phyloP scores from a whole-genome alignment of 305 asterid species.

The Withania somnifera region DNA sequence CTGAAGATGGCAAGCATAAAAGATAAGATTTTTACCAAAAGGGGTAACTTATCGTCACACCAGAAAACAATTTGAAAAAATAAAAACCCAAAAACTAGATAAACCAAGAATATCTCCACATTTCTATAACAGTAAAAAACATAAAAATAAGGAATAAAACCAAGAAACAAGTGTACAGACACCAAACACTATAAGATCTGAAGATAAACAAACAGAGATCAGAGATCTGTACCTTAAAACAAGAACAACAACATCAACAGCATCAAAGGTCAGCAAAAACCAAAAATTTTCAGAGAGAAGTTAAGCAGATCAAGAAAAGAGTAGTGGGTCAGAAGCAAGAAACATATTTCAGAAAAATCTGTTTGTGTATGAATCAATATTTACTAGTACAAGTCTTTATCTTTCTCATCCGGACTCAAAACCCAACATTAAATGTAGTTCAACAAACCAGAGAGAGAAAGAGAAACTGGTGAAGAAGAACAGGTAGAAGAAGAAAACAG shows the following conservation, averaged over 20 bases:
- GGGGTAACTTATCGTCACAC: neutral
- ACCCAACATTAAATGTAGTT: constrained; percentile 33
- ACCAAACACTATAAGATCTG: constrained; percentile 3
- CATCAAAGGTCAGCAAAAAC: constrained; percentile 3
- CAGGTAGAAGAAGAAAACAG: neutral
- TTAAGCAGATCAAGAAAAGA: constrained; percentile 21
- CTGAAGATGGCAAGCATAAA: neutral
- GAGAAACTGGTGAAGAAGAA: constrained; percentile 13
- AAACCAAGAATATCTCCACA: neutral
- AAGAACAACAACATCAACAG: neutral
- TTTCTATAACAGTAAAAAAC: neutral
- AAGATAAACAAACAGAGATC: constrained; percentile 16
- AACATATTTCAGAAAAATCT: constrained; percentile 3
- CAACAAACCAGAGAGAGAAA: constrained; percentile 21
- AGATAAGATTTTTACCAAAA: neutral
- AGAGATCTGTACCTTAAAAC: constrained; percentile 26
- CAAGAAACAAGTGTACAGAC: constrained; percentile 11
- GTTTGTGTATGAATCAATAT: neutral
- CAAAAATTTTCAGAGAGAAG: constrained; percentile 10
- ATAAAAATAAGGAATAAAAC: constrained; percentile 2
- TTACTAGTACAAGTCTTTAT: neutral
- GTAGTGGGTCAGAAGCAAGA: constrained; percentile 10
- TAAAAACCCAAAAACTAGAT: neutral
- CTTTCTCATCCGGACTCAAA: constrained; percentile 20
- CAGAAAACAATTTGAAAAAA: neutral